Conservation (phyloP, 805 yeast species). For the Nakazawaea sp. region DNA sequence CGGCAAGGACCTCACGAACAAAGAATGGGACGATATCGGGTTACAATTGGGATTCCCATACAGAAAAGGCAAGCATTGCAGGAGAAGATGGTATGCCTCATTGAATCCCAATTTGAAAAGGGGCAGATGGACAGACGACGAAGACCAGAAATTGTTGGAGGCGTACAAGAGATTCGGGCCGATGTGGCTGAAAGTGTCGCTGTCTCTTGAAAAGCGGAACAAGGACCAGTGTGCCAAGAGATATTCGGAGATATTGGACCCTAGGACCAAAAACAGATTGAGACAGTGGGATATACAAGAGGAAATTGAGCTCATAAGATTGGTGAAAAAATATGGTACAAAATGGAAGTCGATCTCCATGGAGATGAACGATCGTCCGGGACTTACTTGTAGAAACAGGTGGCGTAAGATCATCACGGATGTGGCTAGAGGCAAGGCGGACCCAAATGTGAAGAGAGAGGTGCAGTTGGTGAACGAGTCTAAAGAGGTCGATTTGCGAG, state of each 20-base stretch:
- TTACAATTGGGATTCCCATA: constrained; percentile 30
- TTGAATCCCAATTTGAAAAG: constrained; percentile 75
- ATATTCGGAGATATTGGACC: constrained; percentile 83
- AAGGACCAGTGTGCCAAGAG: constrained; percentile 95
- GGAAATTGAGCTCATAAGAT: constrained; percentile 60
- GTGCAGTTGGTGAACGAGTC: constrained; percentile 45
- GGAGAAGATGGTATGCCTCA: constrained; percentile 83
- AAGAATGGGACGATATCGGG: constrained; percentile 58
- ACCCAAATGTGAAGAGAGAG: constrained; percentile 45
- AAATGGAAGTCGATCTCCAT: constrained; percentile 80
- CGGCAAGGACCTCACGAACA: constrained; percentile 19
- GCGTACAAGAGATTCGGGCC: constrained; percentile 70
- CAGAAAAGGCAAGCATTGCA: constrained; percentile 74
- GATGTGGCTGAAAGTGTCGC: constrained; percentile 79
- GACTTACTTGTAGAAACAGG: constrained; percentile 84
- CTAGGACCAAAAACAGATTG: constrained; percentile 67
- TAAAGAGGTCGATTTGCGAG: constrained; percentile 17
- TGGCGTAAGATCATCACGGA: constrained; percentile 85
- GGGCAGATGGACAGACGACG: constrained; percentile 83
- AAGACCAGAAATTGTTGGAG: constrained; percentile 58
- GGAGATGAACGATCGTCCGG: constrained; percentile 73
- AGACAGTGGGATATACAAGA: constrained; percentile 77
- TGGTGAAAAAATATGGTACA: constrained; percentile 71
- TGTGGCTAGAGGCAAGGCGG: constrained; percentile 62
- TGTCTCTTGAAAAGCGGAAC: constrained; percentile 74